phyloP scores from a whole-genome alignment of 2,329 filamentous ascomycete species.

The Trichophyton mentagrophytes region DNA sequence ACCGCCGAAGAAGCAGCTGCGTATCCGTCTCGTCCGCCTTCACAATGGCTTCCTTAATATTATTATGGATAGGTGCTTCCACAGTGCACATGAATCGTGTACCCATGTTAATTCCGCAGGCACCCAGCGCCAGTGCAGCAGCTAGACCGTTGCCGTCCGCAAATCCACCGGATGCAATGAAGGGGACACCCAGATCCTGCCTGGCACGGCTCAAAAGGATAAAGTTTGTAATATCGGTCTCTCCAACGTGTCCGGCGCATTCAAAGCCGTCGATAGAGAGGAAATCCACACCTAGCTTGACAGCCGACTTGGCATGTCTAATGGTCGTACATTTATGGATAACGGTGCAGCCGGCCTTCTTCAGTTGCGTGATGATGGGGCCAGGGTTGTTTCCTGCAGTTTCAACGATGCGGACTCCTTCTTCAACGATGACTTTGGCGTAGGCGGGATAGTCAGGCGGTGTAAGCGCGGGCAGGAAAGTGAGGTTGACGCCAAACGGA shows the following conservation, averaged over 20 bases:
- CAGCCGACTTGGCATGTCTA: conserved; percentile 75
- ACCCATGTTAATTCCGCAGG: conserved; percentile 95
- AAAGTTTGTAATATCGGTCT: conserved; percentile 42
- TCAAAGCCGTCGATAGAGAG: conserved; percentile 95
- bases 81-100: conserved; percentile 95
- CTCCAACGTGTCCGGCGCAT: conserved; percentile 60
- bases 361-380: conserved; percentile 79
- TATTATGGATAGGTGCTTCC: conserved; percentile 81
- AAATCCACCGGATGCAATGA: conserved; percentile 92
- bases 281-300: conserved; percentile 94
- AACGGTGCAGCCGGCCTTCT: conserved; percentile 63
- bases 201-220: conserved; percentile 67
- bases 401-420: conserved; percentile 83
- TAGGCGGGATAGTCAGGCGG: conserved; percentile 89
- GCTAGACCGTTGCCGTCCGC: conserved; percentile 88
- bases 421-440: conserved; percentile 83
- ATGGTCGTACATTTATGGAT: conserved; percentile 98
- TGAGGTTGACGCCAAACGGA: conserved; percentile 84
- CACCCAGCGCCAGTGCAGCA: conserved; percentile 77
- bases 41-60: conserved; percentile 90
- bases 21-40: conserved; percentile 82
- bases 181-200: conserved; percentile 70
- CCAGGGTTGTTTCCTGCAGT: conserved; percentile 84
- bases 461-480: conserved; percentile 75
- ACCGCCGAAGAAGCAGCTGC: conserved; percentile 70